A percentile compares a stretch with the other conserved stretches of the same genome.
phyloP scores from a whole-genome alignment of 2,329 filamentous ascomycete species.

The Fusarium sp. region DNA sequence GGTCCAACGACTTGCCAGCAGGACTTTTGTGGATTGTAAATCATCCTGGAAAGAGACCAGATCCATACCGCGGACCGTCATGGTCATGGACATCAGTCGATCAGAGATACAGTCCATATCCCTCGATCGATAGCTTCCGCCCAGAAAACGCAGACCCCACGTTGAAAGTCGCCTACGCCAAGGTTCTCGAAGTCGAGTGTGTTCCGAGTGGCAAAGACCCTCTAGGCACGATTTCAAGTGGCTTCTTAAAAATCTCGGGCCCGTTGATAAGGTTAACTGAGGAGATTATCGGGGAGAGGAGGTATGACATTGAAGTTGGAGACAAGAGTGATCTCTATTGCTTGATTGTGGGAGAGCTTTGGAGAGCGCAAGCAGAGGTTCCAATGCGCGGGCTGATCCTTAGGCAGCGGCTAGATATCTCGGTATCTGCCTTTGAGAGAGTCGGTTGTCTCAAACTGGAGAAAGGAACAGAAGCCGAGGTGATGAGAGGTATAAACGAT shows the following conservation, averaged over 20 bases:
- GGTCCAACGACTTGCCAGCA: not conserved
- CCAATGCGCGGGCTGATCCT: not conserved
- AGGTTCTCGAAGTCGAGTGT: not conserved
- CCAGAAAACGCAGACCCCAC: not conserved
- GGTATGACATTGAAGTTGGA: not conserved
- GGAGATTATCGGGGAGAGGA: not conserved
- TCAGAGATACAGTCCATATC: not conserved
- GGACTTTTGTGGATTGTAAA: not conserved
- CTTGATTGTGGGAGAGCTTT: not conserved
- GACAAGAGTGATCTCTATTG: rapidly evolving
- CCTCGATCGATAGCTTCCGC: not conserved
- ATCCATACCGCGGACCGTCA: not conserved
- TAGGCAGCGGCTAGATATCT: not conserved
- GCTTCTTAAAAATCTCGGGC: not conserved
- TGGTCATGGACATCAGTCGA: not conserved
- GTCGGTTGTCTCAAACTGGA: not conserved
- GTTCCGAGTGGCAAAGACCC: not conserved
- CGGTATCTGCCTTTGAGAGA: not conserved
- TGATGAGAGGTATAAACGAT: not conserved
- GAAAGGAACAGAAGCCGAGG: not conserved
- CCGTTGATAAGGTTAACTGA: not conserved
- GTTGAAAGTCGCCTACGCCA: not conserved
- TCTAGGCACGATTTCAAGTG: not conserved
- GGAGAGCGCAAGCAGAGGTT: not conserved
- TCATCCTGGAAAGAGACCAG: not conserved